Conservation (phyloP, 108 stramenopile genomes). For the Halocafeteria seosinensis region DNA sequence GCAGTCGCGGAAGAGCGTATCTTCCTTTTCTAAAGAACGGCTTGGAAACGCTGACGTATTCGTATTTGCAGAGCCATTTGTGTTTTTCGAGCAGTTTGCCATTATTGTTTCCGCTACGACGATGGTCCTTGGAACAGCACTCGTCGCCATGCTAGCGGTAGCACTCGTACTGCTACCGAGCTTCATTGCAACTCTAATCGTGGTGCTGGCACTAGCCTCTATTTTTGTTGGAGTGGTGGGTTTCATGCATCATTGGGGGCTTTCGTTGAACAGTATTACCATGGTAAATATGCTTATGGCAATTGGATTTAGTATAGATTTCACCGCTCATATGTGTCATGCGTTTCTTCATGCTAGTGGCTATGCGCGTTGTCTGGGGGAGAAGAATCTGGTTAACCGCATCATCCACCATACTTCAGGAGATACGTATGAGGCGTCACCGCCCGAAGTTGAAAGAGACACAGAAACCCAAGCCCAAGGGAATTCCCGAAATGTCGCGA, state of each 20-base stretch:
- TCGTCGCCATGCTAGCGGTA: background rate
- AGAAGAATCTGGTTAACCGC: background rate
- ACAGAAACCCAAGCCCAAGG: too few species aligned
- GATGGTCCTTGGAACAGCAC: background rate
- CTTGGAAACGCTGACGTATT: background rate
- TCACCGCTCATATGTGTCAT: background rate
- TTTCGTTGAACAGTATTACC: background rate
- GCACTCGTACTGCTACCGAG: background rate
- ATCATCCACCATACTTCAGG: background rate
- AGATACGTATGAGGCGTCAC: too few species aligned
- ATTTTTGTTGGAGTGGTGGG: background rate
- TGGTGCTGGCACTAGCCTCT: background rate
- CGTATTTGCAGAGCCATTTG: background rate
- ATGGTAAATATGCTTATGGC: background rate
- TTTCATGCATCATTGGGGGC: background rate
- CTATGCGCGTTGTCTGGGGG: background rate
- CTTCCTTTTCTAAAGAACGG: background rate
- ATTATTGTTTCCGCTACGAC: background rate
- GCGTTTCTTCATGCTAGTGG: background rate
- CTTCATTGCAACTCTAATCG: background rate
- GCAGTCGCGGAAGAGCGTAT: background rate
- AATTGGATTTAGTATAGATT: background rate
- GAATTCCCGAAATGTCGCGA: too few species aligned
- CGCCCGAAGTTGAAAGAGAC: background rate
- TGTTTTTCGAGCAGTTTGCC: background rate